These are phyloP conservation scores for Millerozyma miso DNA, from an alignment of 805 yeast species.

Conservation along the genomic window DNA sequence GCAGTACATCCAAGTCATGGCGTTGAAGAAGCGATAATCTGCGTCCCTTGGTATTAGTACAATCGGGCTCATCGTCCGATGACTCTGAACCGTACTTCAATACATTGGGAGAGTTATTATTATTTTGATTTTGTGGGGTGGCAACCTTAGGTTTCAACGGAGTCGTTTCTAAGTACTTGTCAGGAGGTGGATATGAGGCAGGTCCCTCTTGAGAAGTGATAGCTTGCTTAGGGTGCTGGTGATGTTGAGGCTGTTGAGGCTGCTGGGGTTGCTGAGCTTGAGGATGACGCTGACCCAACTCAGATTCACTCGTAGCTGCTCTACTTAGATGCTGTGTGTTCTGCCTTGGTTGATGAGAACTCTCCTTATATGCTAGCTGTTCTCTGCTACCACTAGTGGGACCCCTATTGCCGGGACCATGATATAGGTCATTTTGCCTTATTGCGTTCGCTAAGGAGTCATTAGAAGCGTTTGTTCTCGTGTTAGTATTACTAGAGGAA, in stretches of 20 bases:
- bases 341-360: neutral
- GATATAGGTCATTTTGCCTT: neutral
- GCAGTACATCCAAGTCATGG: conserved; percentile 25
- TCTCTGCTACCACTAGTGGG: conserved; percentile 1
- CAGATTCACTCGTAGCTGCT: neutral
- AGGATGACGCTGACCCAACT: no score
- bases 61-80: conserved; percentile 26
- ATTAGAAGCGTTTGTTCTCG: conserved; percentile 4
- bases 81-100: conserved; percentile 28
- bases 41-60: conserved; percentile 15
- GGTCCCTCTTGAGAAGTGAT: neutral
- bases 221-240: neutral
- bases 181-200: neutral
- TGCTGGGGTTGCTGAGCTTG: neutral
- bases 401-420: neutral
- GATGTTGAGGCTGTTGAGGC: neutral
- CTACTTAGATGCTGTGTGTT: neutral
- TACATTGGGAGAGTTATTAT: conserved; percentile 36
- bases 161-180: neutral
- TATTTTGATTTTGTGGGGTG: conserved; percentile 4
- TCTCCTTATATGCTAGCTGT: neutral
- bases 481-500: conserved; percentile 4
- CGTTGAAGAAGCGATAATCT: conserved; percentile 30
- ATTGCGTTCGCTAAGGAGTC: conserved; percentile 6
- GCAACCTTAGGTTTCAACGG: conserved; percentile 8